phyloP scores from a whole-genome alignment of 208 protist species.

The Acanthamoeba lenticulata region DNA sequence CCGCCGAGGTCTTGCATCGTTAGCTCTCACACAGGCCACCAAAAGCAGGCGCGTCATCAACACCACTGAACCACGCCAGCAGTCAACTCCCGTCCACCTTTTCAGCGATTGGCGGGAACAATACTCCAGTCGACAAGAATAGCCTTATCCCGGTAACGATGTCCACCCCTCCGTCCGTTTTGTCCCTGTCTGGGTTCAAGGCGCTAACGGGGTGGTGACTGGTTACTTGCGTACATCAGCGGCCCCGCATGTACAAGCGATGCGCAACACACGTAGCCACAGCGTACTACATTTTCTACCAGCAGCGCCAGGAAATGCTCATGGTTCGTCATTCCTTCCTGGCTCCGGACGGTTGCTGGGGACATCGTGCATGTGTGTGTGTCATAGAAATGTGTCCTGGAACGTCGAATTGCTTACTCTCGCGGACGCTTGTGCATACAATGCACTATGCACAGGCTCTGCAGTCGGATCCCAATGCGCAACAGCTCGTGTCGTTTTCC shows the following conservation, averaged over 20 bases:
- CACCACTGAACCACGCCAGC: too few relatives aligned
- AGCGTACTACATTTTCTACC: conserved; percentile 65
- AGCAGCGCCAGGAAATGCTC: conserved; percentile 16
- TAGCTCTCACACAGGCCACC: too few relatives aligned
- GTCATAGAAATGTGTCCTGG: too few relatives aligned
- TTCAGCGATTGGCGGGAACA: too few relatives aligned
- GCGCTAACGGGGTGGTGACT: too few relatives aligned
- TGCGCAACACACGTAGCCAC: conserved; percentile 64
- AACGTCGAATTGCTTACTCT: too few relatives aligned
- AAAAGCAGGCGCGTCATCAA: too few relatives aligned
- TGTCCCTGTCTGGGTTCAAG: not conserved
- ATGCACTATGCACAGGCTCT: not conserved
- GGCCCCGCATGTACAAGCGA: conserved; percentile 59
- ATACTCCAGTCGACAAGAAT: too few relatives aligned
- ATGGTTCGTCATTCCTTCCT: not conserved
- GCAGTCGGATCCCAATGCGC: not conserved
- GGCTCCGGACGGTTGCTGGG: not conserved
- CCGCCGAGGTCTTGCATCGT: too few relatives aligned
- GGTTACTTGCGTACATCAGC: not conserved
- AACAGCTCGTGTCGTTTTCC: not conserved
- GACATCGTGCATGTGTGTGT: not conserved
- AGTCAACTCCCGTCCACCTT: too few relatives aligned
- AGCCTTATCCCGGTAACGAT: too few relatives aligned
- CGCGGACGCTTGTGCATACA: too few relatives aligned
- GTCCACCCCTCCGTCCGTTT: not conserved